These are phyloP conservation scores for Sporothrix luriei DNA, from an alignment of 2,329 filamentous ascomycete species.

Conservation along the genomic window DNA sequence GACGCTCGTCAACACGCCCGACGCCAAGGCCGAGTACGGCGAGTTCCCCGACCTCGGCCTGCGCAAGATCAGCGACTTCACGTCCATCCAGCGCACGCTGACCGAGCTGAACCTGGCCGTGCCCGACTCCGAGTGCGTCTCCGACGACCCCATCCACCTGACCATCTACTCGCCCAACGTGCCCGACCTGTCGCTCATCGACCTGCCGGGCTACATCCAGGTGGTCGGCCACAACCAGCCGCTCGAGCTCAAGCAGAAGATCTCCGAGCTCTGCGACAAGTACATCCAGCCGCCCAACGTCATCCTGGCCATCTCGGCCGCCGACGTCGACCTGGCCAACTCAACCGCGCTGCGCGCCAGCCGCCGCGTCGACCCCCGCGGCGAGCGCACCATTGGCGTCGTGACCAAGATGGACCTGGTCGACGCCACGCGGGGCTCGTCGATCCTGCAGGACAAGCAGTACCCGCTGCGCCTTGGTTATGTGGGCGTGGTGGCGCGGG, in stretches of 20 bases:
- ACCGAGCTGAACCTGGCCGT: slow-evolving; percentile 95
- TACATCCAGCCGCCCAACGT: slow-evolving; percentile 97
- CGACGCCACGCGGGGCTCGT: slow-evolving; percentile 74
- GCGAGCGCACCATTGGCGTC: slow-evolving; percentile 96
- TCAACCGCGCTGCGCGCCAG: slow-evolving; percentile 90
- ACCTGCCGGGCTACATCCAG: slow-evolving; percentile 96
- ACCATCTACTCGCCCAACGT: slow-evolving; percentile 95
- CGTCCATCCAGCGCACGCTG: slow-evolving; percentile 86
- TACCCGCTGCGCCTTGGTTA: slow-evolving; percentile 95
- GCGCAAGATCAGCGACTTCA: slow-evolving; percentile 88
- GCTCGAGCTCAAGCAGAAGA: slow-evolving; percentile 89
- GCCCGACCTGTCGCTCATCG: slow-evolving; percentile 92
- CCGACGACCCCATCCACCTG: slow-evolving; percentile 93
- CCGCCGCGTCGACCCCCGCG: slow-evolving; percentile 86
- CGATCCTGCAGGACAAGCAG: slow-evolving; percentile 83
- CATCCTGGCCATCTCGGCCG: slow-evolving; percentile 94
- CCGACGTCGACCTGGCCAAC: slow-evolving; percentile 95
- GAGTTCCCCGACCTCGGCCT: slow-evolving; percentile 93
- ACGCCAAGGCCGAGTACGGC: slow-evolving; percentile 84
- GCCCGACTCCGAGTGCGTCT: slow-evolving; percentile 86
- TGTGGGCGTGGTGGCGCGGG: slow-evolving; percentile 88
- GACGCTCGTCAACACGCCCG: slow-evolving; percentile 91
- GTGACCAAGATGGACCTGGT: slow-evolving; percentile 99
- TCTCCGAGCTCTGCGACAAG: slow-evolving; percentile 93
- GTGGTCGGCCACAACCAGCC: slow-evolving; percentile 91